Percentiles rank a stretch among this genome's conserved stretches.
These are phyloP conservation scores for Nicotiana otophora DNA, from an alignment of 257 asterid genomes.

Conservation along the genomic window DNA sequence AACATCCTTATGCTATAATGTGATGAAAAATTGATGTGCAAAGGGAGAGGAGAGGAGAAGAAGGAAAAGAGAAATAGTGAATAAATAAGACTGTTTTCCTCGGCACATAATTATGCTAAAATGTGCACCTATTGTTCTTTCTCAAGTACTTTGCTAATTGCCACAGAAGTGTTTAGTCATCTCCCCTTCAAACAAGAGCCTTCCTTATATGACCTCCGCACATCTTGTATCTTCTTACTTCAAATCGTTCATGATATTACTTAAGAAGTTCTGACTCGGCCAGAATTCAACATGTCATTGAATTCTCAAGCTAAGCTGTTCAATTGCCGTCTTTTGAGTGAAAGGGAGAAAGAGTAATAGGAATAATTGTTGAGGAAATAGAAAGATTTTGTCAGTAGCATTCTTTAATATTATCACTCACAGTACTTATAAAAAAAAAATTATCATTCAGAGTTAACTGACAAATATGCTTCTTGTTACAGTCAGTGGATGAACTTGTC, in stretches of 20 bases:
- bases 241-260: not conserved
- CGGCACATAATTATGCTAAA: not conserved
- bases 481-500: slow-evolving; percentile 83
- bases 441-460: not conserved
- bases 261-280: not conserved
- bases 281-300: not conserved
- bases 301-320: not conserved
- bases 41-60: not conserved
- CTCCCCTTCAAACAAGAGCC: not conserved
- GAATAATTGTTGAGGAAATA: not conserved
- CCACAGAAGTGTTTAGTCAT: not conserved
- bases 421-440: not conserved
- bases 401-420: slow-evolving; percentile 8
- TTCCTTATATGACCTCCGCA: not conserved
- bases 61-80: not conserved
- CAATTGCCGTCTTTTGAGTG: not conserved
- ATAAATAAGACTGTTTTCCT: not conserved
- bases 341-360: not conserved
- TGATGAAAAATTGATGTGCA: not conserved
- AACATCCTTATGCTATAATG: not conserved
- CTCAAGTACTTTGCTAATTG: not conserved
- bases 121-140: not conserved
- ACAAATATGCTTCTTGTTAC: slow-evolving; percentile 30
- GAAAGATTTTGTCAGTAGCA: slow-evolving; percentile 2
- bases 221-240: not conserved